Evolutionary conservation across 208 protist genomes (phyloP), one percentile per base, ranked within the genome.

Genomic region (Acanthamoeba healyi): DNA sequence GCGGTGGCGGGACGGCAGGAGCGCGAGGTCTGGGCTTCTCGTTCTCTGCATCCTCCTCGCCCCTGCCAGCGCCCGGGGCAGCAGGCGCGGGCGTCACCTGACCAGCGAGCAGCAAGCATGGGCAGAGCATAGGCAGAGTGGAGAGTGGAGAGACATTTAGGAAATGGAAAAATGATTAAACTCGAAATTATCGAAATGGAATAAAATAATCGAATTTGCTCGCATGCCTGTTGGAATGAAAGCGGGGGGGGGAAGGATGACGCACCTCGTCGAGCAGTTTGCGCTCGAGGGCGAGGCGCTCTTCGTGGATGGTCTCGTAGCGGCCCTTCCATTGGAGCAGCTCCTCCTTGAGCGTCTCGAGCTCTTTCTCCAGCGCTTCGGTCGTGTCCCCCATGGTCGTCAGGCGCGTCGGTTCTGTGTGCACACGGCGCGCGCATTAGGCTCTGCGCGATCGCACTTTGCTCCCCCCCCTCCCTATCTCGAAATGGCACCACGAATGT

Each of bases 251-350:
- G n/a, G n/a, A n/a, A n/a, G n/a, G n/a, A n/a, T n/a, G n/a, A n/a
- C n/a, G 72, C 26, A 63, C 46, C 34, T 54, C 42, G 42, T 58
- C 79, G 6, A 56, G 17, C 10, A 87, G 46, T 38, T 87, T 54
- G 44, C 46, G 46, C 24, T 87, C 79, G 44, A 87, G 79, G 29
- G 42, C 79, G 46, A 87, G 42, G 24, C 79, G 79, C 46, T 87
- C 79, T n/a, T 87, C 51, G 44, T 87, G 79, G 32, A 61, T 38
- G 7, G 42, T 61, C 32, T 87, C 79, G 46, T 87, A 87, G 12
- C 32, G 24, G 1, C 51, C 79, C 44, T 87, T 87, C 79, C 79
- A 87, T 36, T 40, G 14, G 42, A 29, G 15, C 32, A 87, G 44
- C 29, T 87, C 44, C 46, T 61, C 51, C n/a, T 61, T 32, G 10